phyloP scores from a whole-genome alignment of 257 asterid genomes.

The Eucommia ulmoides region DNA sequence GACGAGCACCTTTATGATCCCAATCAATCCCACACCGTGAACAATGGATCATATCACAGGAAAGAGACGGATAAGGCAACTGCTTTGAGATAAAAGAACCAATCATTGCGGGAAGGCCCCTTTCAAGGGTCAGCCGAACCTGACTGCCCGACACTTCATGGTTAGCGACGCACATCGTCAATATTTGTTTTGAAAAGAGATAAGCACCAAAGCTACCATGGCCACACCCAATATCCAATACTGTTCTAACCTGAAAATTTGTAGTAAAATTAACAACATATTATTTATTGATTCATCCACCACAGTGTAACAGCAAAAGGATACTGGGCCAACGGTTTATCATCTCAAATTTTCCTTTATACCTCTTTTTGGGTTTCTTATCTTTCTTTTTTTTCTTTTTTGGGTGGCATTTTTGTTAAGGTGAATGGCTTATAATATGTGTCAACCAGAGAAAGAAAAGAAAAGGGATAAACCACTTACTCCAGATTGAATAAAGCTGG shows the following conservation, averaged over 20 bases:
- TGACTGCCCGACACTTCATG: constrained; percentile 98
- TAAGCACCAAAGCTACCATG: constrained; percentile 98
- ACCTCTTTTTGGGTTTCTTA: neutral
- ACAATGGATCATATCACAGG: constrained; percentile 97
- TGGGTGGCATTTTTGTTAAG: neutral
- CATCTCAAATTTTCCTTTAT: neutral
- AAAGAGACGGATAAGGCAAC: constrained; percentile 86
- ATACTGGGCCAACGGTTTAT: neutral
- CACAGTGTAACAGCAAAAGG: neutral
- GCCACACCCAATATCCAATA: constrained; percentile 93
- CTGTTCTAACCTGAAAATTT: constrained; percentile 59
- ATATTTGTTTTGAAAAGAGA: constrained; percentile 58
- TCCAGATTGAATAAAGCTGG: constrained; percentile 77
- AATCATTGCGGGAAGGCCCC: constrained; percentile 98
- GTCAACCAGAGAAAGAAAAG: neutral
- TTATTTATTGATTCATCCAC: neutral
- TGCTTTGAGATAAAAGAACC: constrained; percentile 84
- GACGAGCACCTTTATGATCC: constrained; percentile 96
- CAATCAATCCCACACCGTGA: constrained; percentile 85
- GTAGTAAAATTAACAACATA: neutral
- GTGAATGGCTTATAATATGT: neutral
- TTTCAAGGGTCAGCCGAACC: constrained; percentile 92
- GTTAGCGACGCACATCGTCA: constrained; percentile 86
- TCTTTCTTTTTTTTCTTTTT: neutral
- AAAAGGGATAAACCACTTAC: constrained; percentile 34